A percentile compares a stretch with the other conserved stretches of the same genome.
Conservation (phyloP, 1,139 yeast species). For the Sugiyamaella grinbergsii region DNA sequence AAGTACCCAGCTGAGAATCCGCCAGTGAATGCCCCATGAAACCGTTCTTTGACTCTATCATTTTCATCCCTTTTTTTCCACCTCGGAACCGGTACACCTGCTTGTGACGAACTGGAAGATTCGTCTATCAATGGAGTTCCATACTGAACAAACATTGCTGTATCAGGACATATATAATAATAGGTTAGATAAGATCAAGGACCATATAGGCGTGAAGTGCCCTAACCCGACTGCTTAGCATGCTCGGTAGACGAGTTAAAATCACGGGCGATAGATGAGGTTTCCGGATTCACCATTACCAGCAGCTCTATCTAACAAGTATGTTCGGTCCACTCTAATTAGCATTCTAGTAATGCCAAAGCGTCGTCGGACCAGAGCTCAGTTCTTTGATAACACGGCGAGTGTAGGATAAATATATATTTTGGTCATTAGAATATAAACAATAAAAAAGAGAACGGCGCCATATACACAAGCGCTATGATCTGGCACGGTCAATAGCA, state of each 20-base stretch:
- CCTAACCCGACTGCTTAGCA: neutral
- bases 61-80: constrained; percentile 25
- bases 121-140: constrained; percentile 22
- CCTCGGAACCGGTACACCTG: constrained; percentile 17
- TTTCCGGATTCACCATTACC: too few relatives aligned
- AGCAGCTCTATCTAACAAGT: too few relatives aligned
- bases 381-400: too few relatives aligned
- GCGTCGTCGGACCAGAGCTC: too few relatives aligned
- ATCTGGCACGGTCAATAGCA: constrained; percentile 9
- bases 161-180: neutral
- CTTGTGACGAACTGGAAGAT: constrained; percentile 3
- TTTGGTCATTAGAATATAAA: constrained; percentile 19
- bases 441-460: constrained; percentile 5
- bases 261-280: too few relatives aligned
- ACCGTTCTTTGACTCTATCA: constrained; percentile 29
- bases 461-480: constrained; percentile 18
- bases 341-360: too few relatives aligned
- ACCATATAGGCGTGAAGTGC: neutral
- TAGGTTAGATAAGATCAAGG: neutral
- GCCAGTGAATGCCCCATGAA: constrained; percentile 44
- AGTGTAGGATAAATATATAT: constrained; percentile 13
- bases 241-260: too few relatives aligned
- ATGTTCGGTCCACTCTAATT: too few relatives aligned
- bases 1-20: constrained; percentile 43
- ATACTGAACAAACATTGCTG: constrained; percentile 18